phyloP scores from a whole-genome alignment of 495 filamentous ascomycete species.

The Xylaria cubensis region DNA sequence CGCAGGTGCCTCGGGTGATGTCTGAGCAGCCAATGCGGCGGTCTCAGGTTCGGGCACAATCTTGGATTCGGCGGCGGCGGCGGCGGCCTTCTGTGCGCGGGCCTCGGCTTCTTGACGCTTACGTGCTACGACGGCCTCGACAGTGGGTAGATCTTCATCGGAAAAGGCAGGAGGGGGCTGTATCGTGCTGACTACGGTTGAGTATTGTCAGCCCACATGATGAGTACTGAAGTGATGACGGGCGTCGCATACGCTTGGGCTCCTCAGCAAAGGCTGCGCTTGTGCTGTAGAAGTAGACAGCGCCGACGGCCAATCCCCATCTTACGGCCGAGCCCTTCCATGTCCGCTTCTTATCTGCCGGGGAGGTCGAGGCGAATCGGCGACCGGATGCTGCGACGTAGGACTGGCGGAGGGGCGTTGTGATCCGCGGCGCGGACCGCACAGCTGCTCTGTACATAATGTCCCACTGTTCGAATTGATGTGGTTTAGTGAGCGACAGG shows the following conservation, averaged over 20 bases:
- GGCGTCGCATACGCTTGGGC: conserved; percentile 66
- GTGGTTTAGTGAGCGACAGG: neutral
- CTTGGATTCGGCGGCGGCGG: conserved; percentile 31
- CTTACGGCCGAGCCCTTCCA: conserved; percentile 81
- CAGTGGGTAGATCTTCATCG: conserved; percentile 54
- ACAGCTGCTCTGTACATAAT: conserved; percentile 69
- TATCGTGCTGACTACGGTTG: conserved; percentile 39
- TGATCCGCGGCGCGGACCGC: conserved; percentile 60
- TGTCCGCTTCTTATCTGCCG: conserved; percentile 67
- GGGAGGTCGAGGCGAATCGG: conserved; percentile 75
- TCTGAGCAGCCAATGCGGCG: conserved; percentile 31
- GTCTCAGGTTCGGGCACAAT: conserved; percentile 28
- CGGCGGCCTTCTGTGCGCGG: conserved; percentile 32
- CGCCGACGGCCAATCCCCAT: conserved; percentile 76
- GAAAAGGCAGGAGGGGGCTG: conserved; percentile 50
- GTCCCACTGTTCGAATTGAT: conserved; percentile 6
- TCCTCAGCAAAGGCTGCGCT: conserved; percentile 85
- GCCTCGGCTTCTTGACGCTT: conserved; percentile 53
- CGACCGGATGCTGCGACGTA: conserved; percentile 44
- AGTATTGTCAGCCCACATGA: conserved; percentile 11
- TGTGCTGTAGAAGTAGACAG: conserved; percentile 94
- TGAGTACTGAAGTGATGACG: neutral
- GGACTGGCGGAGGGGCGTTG: conserved; percentile 47
- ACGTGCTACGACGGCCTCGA: conserved; percentile 58
- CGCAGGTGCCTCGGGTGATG: conserved; percentile 32